Evolutionary conservation across 371 early-diverging fungal genomes (phyloP).

Genomic region (Fennellomyces sp.): DNA sequence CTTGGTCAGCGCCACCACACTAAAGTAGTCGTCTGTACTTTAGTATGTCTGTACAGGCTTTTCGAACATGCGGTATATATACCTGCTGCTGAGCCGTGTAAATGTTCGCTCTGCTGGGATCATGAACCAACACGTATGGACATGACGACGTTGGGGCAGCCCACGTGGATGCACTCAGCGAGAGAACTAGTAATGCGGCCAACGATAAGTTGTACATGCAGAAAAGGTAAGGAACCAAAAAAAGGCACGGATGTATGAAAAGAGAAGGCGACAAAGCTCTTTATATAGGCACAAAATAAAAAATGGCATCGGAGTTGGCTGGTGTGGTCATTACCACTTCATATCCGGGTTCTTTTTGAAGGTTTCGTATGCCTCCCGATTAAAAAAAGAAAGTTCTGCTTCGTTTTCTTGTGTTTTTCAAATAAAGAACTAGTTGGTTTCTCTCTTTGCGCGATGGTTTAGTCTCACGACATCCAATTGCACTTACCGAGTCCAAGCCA

Average conservation of each 20-base stretch:
- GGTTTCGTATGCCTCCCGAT: slow-evolving; percentile 67
- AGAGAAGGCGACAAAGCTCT: background rate
- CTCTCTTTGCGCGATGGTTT: no score
- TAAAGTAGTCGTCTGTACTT: background rate
- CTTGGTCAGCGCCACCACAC: background rate
- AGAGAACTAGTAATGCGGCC: background rate
- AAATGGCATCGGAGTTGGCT: background rate
- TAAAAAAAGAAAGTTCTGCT: slow-evolving; percentile 85
- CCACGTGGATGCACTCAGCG: background rate
- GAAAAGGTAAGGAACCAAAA: background rate
- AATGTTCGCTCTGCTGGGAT: background rate
- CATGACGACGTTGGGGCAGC: background rate
- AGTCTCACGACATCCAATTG: no score
- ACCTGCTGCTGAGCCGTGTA: no score
- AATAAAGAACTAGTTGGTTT: no score
- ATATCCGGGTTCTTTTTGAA: slow-evolving; percentile 82
- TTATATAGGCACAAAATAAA: background rate
- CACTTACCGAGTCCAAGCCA: slow-evolving; percentile 67
- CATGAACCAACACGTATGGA: background rate
- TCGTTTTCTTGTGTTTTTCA: slow-evolving; percentile 78
- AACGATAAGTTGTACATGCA: background rate
- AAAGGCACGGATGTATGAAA: slow-evolving; percentile 3
- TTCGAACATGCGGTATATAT: background rate
- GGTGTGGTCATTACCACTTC: slow-evolving; percentile 60
- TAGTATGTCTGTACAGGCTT: no score